Conservation (phyloP, 2,329 filamentous ascomycete genomes). For the Sarocladiaceae sp. region DNA sequence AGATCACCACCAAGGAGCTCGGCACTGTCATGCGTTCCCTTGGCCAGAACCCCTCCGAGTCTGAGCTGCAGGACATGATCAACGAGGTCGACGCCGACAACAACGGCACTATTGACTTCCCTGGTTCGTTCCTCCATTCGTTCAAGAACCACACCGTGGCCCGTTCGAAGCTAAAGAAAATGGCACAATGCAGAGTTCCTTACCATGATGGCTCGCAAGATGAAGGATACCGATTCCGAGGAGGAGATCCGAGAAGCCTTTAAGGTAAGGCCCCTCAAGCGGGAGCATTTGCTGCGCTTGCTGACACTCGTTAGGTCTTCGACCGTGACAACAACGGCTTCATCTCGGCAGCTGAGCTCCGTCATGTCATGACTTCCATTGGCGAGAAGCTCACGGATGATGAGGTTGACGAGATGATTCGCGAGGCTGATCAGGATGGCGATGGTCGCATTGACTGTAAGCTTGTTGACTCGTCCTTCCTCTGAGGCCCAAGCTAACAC, state of each 20-base stretch:
- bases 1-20: slow-evolving; percentile 88
- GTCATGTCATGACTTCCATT: slow-evolving; percentile 88
- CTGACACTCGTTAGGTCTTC: slow-evolving; percentile 49
- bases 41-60: slow-evolving; percentile 84
- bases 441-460: slow-evolving; percentile 84
- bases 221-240: slow-evolving; percentile 90
- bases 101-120: slow-evolving; percentile 89
- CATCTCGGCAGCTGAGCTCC: slow-evolving; percentile 81
- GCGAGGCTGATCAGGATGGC: slow-evolving; percentile 83
- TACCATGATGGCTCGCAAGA: slow-evolving; percentile 91
- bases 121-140: slow-evolving; percentile 51
- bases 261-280: slow-evolving; percentile 57
- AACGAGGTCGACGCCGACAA: slow-evolving; percentile 90
- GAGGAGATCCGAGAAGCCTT: slow-evolving; percentile 87
- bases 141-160: background rate
- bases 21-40: slow-evolving; percentile 88
- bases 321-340: slow-evolving; percentile 90
- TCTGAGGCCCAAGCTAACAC: slow-evolving; percentile 11
- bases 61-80: slow-evolving; percentile 89
- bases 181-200: too few species aligned
- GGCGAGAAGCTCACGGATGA: slow-evolving; percentile 88
- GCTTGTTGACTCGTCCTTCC: slow-evolving; percentile 27
- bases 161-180: too few species aligned
- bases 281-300: background rate
- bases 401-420: slow-evolving; percentile 90